Percentiles rank a stretch among this genome's conserved stretches.
These are phyloP conservation scores for Pugionium cornutum DNA, from an alignment of 345 rosid species.

Conservation along the genomic window DNA sequence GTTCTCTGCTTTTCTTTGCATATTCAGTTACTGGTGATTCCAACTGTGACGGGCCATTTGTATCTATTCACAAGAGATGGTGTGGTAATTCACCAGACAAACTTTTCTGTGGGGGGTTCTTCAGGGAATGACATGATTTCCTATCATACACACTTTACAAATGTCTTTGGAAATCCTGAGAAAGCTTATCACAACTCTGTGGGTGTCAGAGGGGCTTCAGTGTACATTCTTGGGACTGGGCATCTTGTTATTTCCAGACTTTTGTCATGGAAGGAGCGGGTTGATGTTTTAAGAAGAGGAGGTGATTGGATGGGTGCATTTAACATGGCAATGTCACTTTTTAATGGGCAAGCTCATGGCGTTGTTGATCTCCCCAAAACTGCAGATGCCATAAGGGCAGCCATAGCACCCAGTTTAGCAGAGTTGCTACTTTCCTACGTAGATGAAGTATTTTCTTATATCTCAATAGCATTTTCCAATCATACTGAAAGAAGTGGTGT, in stretches of 20 bases:
- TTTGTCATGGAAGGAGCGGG: conserved; percentile 98
- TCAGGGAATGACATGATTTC: conserved; percentile 75
- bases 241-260: conserved; percentile 84
- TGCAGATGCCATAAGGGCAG: conserved; percentile 72
- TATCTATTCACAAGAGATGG: conserved; percentile 90
- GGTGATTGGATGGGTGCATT: conserved; percentile 99
- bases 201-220: conserved; percentile 88
- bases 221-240: conserved; percentile 80
- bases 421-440: conserved; percentile 90
- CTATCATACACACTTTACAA: conserved; percentile 77
- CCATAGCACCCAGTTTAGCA: conserved; percentile 87
- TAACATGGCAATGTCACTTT: conserved; percentile 94
- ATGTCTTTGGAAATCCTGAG: conserved; percentile 95
- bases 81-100: conserved; percentile 88
- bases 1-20: conserved; percentile 36
- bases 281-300: conserved; percentile 85
- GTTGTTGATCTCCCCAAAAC: conserved; percentile 94
- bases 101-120: conserved; percentile 59
- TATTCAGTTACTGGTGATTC: conserved; percentile 88
- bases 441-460: conserved; percentile 98
- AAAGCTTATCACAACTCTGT: conserved; percentile 85
- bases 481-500: conserved; percentile 72
- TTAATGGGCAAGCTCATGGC: conserved; percentile 98
- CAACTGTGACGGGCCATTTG: conserved; percentile 72
- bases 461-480: conserved; percentile 89